Conservation (phyloP, 768 basidiomycete genomes). For the Pleurotus tuber-regium region DNA sequence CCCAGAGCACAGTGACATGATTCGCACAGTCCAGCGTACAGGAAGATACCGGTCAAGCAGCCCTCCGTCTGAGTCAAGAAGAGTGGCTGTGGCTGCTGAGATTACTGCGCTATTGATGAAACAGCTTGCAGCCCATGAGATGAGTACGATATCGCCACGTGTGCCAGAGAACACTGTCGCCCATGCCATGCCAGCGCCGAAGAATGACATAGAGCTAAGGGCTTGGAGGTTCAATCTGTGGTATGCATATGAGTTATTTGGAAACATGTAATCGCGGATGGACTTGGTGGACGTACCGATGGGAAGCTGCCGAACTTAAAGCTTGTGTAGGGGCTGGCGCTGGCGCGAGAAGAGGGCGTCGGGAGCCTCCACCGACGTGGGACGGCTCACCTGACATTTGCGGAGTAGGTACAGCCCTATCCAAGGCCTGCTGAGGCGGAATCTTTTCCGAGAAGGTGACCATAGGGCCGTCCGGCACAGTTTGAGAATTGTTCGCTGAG, state of each 20-base stretch:
- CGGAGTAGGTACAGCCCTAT: too few species aligned
- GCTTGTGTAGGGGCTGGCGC: background rate
- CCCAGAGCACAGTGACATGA: slow-evolving; percentile 13
- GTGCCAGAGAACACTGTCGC: slow-evolving; percentile 20
- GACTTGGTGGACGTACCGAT: background rate
- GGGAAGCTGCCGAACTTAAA: slow-evolving; percentile 13
- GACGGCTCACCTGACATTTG: background rate
- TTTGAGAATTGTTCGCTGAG: too few species aligned
- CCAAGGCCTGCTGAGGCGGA: too few species aligned
- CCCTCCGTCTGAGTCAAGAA: slow-evolving; percentile 15
- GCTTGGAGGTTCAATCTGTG: slow-evolving; percentile 15
- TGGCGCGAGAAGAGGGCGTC: background rate
- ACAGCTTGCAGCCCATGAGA: slow-evolving; percentile 18
- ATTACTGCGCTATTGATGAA: slow-evolving; percentile 20
- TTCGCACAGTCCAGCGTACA: slow-evolving; percentile 18
- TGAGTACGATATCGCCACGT: slow-evolving; percentile 20
- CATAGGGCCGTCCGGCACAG: too few species aligned
- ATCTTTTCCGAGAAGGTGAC: too few species aligned
- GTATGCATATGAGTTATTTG: background rate
- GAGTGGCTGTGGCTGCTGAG: slow-evolving; percentile 15
- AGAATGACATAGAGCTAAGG: slow-evolving; percentile 18
- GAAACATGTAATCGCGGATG: too few species aligned
- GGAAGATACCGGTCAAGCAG: slow-evolving; percentile 10
- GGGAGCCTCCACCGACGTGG: background rate
- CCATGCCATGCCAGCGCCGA: slow-evolving; percentile 25